Evolutionary conservation across 257 asterid genomes (phyloP), one percentile per base, ranked within the genome.

Genomic region (Vinca minor): DNA sequence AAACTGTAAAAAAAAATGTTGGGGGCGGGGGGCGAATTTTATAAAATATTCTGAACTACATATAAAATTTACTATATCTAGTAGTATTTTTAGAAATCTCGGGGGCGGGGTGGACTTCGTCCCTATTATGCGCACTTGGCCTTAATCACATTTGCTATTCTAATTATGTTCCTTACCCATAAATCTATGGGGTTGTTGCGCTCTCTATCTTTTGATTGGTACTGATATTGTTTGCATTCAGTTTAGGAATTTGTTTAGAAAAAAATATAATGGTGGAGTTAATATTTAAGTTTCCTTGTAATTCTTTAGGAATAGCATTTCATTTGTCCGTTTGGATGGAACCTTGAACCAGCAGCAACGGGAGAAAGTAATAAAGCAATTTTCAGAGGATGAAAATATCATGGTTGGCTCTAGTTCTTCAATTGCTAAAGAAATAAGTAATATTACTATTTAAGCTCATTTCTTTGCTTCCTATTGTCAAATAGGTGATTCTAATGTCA

Each of bases 251-350:
- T 34, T 25, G 23, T 4, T 34, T 38, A 12, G 6, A 10, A 41
- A 54, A 54, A 28, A 29, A 14, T 54, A 17, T 26, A 28, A 54
- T 14, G 38, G 18, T 26, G 31, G 20, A 53, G 9, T 54, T 11
- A 36, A 4, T 42, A 28, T 47, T 31, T 15, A 35, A 10, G 31
- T 52, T 68, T 60, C 32, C 52, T 62, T 34, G 26, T 47, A 18
- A 34, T 11, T 45, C 58, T 52, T 65, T 82, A 88, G 98, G 87
- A 70, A 71, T 69, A 74, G 71, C 46, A 82, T 92, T 70, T 45
- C 83, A 57, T 92, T 87, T 72, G 87, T 92, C 77, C 94, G 98
- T 67, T 74, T 92, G 61, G 98, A 92, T 81, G 98, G 98, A 73
- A 92, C 95, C 62, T 78, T 92, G 67, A 89, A 79, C 81, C 98